A percentile compares a stretch with the other conserved stretches of the same genome.
Conservation (phyloP, 1,139 yeast genomes). For the Protomyces inundatus region DNA sequence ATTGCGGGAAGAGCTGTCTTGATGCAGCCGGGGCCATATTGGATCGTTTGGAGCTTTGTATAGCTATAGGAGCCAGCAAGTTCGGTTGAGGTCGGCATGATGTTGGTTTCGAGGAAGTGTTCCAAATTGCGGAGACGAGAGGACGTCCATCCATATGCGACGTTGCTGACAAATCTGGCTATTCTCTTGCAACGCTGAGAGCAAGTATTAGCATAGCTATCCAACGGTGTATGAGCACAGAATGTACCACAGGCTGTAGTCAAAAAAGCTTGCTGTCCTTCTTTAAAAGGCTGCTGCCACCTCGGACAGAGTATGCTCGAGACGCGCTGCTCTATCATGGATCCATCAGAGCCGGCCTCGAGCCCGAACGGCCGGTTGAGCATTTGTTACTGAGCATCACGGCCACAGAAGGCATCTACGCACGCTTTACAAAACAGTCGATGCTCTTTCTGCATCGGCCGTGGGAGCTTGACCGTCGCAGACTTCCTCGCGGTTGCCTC, state of each 20-base stretch:
- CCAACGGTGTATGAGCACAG: background rate
- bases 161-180: background rate
- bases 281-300: background rate
- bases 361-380: background rate
- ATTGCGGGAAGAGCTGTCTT: constrained; percentile 8
- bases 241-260: background rate
- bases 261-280: background rate
- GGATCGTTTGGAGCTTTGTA: constrained; percentile 15
- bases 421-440: background rate
- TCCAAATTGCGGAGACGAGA: background rate
- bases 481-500: background rate
- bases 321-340: background rate
- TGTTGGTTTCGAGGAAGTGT: background rate
- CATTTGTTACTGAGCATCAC: background rate
- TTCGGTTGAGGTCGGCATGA: background rate
- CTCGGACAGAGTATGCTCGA: background rate
- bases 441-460: background rate
- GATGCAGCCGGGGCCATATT: constrained; percentile 14
- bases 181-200: background rate
- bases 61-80: constrained; percentile 8
- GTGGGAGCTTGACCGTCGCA: background rate
- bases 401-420: background rate
- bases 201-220: background rate
- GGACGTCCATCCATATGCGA: background rate
- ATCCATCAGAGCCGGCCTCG: too few relatives aligned